Evolutionary conservation across 2,329 filamentous ascomycete species (phyloP), one percentile per base, ranked within the genome.

Genomic region (Ophiostoma quercus): DNA sequence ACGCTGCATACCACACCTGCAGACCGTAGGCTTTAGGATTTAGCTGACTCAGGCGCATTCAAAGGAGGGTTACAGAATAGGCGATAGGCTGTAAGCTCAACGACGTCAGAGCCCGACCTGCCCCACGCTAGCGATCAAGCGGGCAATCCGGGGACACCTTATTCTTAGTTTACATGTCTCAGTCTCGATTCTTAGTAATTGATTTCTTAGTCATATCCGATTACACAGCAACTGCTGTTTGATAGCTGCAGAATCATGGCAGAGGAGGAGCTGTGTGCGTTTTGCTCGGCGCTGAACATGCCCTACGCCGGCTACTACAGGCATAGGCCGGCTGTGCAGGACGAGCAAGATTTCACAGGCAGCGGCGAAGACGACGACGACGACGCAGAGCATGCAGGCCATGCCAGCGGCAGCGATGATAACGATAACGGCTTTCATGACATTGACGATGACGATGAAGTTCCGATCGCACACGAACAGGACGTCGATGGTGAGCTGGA

Each of bases 251-350:
- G 19, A 19, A 47, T 25, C 7, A 67, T 67, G 39, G 37, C 41
- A 34, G 34, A 34, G 2, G 34, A 8, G 8, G 25, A 54, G 22
- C 43, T 67, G 43, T 67, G 66, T 32, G 22, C 66, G 2, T 67
- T 67, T 54, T 67, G 66, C 12, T 54, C 66, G 29, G 34, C 66
- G 22, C 43, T 67, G 11, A 43, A 67, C 25, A 3, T 67, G 41
- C 66, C 43, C 25, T 67, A 54, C 51, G 66, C 25, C 12, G 66
- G 66, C 29, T 67, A 67, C 41, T 51, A 67, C 25, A 29, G n/a
- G 16, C 66, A 43, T 4, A 37, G 7, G 29, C 66, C n/a, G 9
- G 29, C 14, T 67, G 25, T 14, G 16, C 14, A 8, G 14, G 25
- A 16, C 22, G 22, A 32, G 1, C 16, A 63, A 2, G 6, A n/a